These are phyloP conservation scores for Mortierella sp. DNA, from an alignment of 371 early-diverging fungal species.

Conservation along the genomic window DNA sequence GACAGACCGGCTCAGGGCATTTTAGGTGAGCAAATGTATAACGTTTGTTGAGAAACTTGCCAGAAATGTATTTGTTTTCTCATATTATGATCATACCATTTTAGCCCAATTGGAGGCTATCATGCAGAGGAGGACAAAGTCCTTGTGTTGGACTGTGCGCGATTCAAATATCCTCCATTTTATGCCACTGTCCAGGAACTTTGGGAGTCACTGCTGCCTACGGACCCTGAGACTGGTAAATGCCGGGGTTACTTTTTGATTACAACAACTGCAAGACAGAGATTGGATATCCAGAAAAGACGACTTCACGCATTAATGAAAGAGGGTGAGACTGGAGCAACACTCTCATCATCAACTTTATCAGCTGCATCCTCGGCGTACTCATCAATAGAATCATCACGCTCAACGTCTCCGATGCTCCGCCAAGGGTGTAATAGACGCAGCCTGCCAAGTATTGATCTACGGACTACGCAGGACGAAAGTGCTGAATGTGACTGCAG, in stretches of 20 bases:
- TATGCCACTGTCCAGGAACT: slow-evolving; percentile 76
- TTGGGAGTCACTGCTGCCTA: slow-evolving; percentile 84
- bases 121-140: slow-evolving; percentile 75
- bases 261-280: slow-evolving; percentile 35
- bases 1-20: slow-evolving; percentile 86
- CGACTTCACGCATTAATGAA: background rate
- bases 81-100: background rate
- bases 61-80: background rate
- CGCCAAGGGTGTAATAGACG: background rate
- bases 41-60: background rate
- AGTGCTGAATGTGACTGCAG: background rate
- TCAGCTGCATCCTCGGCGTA: slow-evolving; percentile 18
- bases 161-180: slow-evolving; percentile 91
- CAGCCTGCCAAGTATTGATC: background rate
- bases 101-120: slow-evolving; percentile 78
- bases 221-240: slow-evolving; percentile 83
- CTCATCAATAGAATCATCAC: background rate
- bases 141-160: slow-evolving; percentile 85
- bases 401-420: background rate
- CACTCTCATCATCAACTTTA: slow-evolving; percentile 10
- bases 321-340: slow-evolving; percentile 1
- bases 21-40: slow-evolving; percentile 2
- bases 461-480: background rate
- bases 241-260: slow-evolving; percentile 91
- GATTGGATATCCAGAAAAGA: slow-evolving; percentile 19